phyloP scores from a whole-genome alignment of 352 stramenopile species.

The Peronospora destructor region DNA sequence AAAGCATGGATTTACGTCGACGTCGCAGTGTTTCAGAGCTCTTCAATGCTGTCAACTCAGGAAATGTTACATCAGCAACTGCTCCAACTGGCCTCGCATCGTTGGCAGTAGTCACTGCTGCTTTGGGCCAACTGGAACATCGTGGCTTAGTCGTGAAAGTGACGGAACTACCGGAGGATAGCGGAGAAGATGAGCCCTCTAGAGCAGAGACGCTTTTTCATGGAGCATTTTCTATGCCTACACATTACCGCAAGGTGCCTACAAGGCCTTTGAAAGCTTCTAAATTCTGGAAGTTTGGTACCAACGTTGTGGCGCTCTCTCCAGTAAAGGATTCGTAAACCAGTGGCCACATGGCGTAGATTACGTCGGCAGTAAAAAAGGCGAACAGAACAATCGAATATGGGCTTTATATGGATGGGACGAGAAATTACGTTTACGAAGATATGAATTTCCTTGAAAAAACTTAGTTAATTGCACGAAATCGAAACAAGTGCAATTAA shows the following conservation, averaged over 20 bases:
- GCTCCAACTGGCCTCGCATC: conserved; percentile 24
- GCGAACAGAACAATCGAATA: neutral
- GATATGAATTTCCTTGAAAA: no score
- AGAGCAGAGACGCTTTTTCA: conserved; percentile 16
- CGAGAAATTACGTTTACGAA: no score
- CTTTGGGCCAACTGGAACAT: conserved; percentile 46
- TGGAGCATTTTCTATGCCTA: conserved; percentile 24
- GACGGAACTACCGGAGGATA: conserved; percentile 15
- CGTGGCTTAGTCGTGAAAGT: conserved; percentile 49
- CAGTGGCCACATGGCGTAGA: conserved; percentile 1
- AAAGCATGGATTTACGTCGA: conserved; percentile 51
- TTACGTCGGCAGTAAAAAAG: conserved; percentile 6
- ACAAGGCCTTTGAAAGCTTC: conserved; percentile 61
- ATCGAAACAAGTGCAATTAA: no score
- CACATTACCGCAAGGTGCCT: conserved; percentile 60
- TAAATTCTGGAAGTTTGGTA: conserved; percentile 59
- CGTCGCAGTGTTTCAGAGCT: conserved; percentile 53
- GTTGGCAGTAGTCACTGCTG: conserved; percentile 47
- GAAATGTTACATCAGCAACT: conserved; percentile 4
- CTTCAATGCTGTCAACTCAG: conserved; percentile 39
- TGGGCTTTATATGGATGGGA: no score
- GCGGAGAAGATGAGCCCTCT: conserved; percentile 8
- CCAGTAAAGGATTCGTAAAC: conserved; percentile 24
- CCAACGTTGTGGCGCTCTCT: conserved; percentile 28
- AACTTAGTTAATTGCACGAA: no score